Conservation (phyloP, 805 yeast species). For the Sugiyamaella marilandica region DNA sequence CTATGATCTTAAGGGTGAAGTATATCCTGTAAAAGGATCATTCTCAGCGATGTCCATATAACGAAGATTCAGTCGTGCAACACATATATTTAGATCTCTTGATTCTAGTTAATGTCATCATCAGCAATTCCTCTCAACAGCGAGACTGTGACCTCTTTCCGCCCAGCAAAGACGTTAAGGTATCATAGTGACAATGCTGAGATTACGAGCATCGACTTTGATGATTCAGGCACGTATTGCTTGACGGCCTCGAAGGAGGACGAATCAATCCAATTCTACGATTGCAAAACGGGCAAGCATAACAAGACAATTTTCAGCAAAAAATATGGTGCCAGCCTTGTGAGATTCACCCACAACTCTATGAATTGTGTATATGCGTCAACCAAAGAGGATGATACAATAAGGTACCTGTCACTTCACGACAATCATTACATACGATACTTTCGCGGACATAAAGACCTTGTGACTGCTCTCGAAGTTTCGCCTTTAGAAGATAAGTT, state of each 20-base stretch:
- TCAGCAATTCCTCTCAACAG: slow-evolving; percentile 17
- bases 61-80: too few species aligned
- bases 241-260: slow-evolving; percentile 81
- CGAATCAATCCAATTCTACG: slow-evolving; percentile 80
- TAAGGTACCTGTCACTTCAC: slow-evolving; percentile 70
- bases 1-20: too few species aligned
- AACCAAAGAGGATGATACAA: slow-evolving; percentile 60
- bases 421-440: slow-evolving; percentile 79
- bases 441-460: slow-evolving; percentile 79
- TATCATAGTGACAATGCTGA: slow-evolving; percentile 34
- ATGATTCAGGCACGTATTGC: slow-evolving; percentile 74
- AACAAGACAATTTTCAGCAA: slow-evolving; percentile 67
- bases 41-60: too few species aligned
- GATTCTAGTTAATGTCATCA: slow-evolving; percentile 2
- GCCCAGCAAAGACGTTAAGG: slow-evolving; percentile 47
- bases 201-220: slow-evolving; percentile 54
- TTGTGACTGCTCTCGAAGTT: slow-evolving; percentile 68
- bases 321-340: slow-evolving; percentile 88
- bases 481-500: slow-evolving; percentile 64
- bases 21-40: too few species aligned
- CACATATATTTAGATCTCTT: too few species aligned
- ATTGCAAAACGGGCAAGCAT: slow-evolving; percentile 56
- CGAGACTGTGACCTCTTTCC: slow-evolving; percentile 26
- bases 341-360: slow-evolving; percentile 73
- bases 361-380: slow-evolving; percentile 77